These are phyloP conservation scores for Lodderomyces margitis DNA, from an alignment of 1,139 yeast genomes.

Conservation along the genomic window DNA sequence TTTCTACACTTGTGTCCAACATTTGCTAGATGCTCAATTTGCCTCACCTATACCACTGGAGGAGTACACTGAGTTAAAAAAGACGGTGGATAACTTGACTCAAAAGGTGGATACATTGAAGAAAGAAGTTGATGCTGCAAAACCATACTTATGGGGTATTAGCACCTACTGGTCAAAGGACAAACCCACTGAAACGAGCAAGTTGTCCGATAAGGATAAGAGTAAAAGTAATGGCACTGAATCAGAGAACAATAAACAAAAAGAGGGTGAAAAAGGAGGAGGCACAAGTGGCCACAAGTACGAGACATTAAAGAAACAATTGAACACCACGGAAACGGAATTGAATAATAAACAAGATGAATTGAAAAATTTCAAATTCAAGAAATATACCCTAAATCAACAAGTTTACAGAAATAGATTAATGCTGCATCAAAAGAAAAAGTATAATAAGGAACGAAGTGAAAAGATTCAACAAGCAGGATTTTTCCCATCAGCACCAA, in stretches of 20 bases:
- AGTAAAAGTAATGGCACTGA: constrained; percentile 11
- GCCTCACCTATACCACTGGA: constrained; percentile 51
- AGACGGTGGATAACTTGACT: constrained; percentile 37
- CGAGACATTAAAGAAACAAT: constrained; percentile 17
- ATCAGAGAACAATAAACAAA: constrained; percentile 12
- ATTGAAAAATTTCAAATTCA: constrained; percentile 32
- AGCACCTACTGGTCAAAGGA: constrained; percentile 6
- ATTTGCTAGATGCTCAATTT: constrained; percentile 60
- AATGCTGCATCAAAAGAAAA: constrained; percentile 22
- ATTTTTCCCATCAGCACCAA: constrained; percentile 60
- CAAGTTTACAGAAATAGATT: constrained; percentile 55
- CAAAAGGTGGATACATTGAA: constrained; percentile 37
- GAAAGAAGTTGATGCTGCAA: constrained; percentile 25
- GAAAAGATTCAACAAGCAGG: constrained; percentile 42
- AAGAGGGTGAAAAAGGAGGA: constrained; percentile 18
- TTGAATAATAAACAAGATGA: constrained; percentile 21
- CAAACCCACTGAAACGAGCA: neutral
- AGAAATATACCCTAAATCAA: constrained; percentile 49
- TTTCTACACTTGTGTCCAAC: constrained; percentile 68
- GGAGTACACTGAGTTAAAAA: constrained; percentile 44
- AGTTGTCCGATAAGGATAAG: constrained; percentile 17
- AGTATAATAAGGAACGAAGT: constrained; percentile 34
- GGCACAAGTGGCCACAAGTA: constrained; percentile 13
- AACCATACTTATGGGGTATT: constrained; percentile 33
- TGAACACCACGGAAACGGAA: constrained; percentile 25